phyloP scores from a whole-genome alignment of 306 rosid species.

The Prinsepia uniflora region DNA sequence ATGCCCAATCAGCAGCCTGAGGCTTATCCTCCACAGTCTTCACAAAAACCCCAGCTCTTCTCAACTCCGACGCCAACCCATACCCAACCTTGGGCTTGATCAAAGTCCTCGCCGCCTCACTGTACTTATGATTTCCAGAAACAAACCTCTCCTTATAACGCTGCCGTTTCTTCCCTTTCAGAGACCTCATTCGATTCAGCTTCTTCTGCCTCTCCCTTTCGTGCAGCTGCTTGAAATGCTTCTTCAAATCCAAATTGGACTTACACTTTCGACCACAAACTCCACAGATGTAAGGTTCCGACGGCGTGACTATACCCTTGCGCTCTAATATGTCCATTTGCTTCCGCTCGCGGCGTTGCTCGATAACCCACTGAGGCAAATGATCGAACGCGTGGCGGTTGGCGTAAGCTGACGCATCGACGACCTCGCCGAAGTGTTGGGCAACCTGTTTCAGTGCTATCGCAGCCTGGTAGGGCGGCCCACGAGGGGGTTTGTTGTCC shows the following conservation, averaged over 20 bases:
- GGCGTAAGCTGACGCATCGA: slow-evolving; percentile 77
- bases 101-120: slow-evolving; percentile 57
- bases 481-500: slow-evolving; percentile 90
- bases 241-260: slow-evolving; percentile 54
- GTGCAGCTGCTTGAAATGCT: slow-evolving; percentile 71
- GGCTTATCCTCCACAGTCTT: slow-evolving; percentile 83
- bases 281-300: slow-evolving; percentile 52
- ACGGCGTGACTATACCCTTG: slow-evolving; percentile 42
- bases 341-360: slow-evolving; percentile 54
- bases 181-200: slow-evolving; percentile 45
- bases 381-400: slow-evolving; percentile 80
- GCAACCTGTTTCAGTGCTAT: slow-evolving; percentile 55
- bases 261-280: slow-evolving; percentile 70
- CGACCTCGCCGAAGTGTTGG: slow-evolving; percentile 51
- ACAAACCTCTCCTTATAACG: slow-evolving; percentile 54
- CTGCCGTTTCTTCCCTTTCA: slow-evolving; percentile 65
- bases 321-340: slow-evolving; percentile 63
- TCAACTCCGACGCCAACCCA: slow-evolving; percentile 70
- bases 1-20: slow-evolving; percentile 83
- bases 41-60: slow-evolving; percentile 83
- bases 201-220: slow-evolving; percentile 69
- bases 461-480: slow-evolving; percentile 79
- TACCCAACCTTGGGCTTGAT: slow-evolving; percentile 61
- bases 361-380: slow-evolving; percentile 63
- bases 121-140: slow-evolving; percentile 51